Percentiles rank a stretch among this genome's conserved stretches.
phyloP scores from a whole-genome alignment of 1,284 basidiomycete genomes.

The Tilletiaria anomala region DNA sequence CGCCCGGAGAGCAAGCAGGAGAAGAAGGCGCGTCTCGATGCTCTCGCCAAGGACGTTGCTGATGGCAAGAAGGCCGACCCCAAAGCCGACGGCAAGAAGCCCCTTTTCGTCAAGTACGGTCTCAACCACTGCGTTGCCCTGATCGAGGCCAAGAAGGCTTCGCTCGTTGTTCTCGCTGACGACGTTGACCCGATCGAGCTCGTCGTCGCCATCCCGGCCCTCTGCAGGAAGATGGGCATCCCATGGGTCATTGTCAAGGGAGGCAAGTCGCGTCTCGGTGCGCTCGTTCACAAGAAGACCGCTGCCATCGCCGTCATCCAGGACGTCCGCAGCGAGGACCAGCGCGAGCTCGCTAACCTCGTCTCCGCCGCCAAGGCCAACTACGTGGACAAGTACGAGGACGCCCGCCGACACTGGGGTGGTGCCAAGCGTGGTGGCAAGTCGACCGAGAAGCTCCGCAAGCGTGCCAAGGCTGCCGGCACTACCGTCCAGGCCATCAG shows the following conservation, averaged over 20 bases:
- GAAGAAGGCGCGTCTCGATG: slow-evolving; percentile 85
- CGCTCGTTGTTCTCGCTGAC: slow-evolving; percentile 89
- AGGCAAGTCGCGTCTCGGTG: slow-evolving; percentile 88
- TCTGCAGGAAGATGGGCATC: slow-evolving; percentile 98
- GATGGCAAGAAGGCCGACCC: slow-evolving; percentile 46
- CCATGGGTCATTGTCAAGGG: slow-evolving; percentile 97
- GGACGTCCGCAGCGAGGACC: slow-evolving; percentile 87
- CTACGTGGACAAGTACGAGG: slow-evolving; percentile 87
- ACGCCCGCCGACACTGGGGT: slow-evolving; percentile 80
- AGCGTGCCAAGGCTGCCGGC: slow-evolving; percentile 82
- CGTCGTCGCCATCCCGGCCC: slow-evolving; percentile 80
- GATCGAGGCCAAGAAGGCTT: slow-evolving; percentile 84
- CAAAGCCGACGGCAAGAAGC: slow-evolving; percentile 53
- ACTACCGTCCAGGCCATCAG: slow-evolving; percentile 41
- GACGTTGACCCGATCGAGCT: slow-evolving; percentile 99
- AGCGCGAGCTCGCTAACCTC: slow-evolving; percentile 79
- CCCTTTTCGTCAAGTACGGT: slow-evolving; percentile 88
- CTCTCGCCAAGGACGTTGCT: slow-evolving; percentile 59
- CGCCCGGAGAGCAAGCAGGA: slow-evolving; percentile 87
- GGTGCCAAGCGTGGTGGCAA: slow-evolving; percentile 89
- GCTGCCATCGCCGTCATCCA: slow-evolving; percentile 77
- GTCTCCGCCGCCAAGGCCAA: slow-evolving; percentile 92
- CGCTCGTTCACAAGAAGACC: slow-evolving; percentile 96
- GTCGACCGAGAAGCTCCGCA: slow-evolving; percentile 77
- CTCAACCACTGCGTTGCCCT: slow-evolving; percentile 92